phyloP scores from a whole-genome alignment of 805 yeast species.

The Candida fluviatilis region DNA sequence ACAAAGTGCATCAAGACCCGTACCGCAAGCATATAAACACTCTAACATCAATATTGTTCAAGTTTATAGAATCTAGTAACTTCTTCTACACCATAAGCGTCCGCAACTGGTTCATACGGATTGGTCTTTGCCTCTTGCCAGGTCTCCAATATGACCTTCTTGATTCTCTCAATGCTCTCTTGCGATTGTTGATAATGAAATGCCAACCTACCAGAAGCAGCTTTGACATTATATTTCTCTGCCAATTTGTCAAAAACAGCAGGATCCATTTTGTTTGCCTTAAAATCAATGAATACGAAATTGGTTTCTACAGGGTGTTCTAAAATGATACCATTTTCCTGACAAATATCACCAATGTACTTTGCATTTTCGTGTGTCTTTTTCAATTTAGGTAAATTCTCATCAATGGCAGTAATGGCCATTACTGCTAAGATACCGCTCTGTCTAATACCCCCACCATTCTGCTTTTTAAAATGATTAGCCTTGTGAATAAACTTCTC shows the following conservation, averaged over 20 bases:
- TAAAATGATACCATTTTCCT: constrained; percentile 23
- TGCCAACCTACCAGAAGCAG: constrained; percentile 52
- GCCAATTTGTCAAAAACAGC: constrained; percentile 33
- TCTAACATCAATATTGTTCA: background rate
- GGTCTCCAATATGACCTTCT: constrained; percentile 56
- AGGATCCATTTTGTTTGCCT: constrained; percentile 25
- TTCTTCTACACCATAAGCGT: constrained; percentile 1
- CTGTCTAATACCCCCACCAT: constrained; percentile 44
- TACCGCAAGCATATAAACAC: no score
- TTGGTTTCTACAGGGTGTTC: constrained; percentile 38
- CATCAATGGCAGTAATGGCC: constrained; percentile 40
- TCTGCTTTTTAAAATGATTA: constrained; percentile 42
- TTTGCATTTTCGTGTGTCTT: constrained; percentile 31
- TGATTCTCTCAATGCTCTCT: constrained; percentile 26
- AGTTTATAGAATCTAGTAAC: background rate
- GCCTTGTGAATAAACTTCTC: constrained; percentile 32
- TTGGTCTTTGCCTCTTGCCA: constrained; percentile 48
- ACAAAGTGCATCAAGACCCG: no score
- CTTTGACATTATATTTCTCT: constrained; percentile 55
- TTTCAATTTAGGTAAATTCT: constrained; percentile 29
- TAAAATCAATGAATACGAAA: constrained; percentile 37
- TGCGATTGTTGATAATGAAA: constrained; percentile 33
- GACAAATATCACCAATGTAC: constrained; percentile 30
- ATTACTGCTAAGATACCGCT: constrained; percentile 37
- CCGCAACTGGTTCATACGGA: constrained; percentile 37